Percentiles rank a stretch among this genome's conserved stretches.
phyloP scores from a whole-genome alignment of 106 monocot genomes.

The Dioscorea dumetorum region DNA sequence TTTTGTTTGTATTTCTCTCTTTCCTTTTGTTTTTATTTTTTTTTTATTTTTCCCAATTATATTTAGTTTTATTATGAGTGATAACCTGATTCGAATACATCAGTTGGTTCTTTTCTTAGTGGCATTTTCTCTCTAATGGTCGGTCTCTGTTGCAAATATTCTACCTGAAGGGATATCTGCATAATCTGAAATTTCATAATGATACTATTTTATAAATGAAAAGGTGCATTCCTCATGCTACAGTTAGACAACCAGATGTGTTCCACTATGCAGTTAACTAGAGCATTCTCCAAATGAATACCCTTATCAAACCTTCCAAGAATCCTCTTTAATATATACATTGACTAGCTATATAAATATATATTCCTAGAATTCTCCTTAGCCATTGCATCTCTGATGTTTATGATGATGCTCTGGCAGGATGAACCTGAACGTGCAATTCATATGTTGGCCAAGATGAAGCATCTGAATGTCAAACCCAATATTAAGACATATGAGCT shows the following conservation, averaged over 20 bases:
- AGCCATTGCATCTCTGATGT: no score
- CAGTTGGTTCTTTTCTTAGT: not conserved
- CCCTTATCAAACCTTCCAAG: no score
- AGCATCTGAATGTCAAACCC: constrained; percentile 39
- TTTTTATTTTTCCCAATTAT: not conserved
- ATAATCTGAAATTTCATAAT: not conserved
- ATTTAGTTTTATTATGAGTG: no score
- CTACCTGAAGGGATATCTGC: no score
- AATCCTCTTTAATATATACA: no score
- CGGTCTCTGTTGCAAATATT: no score
- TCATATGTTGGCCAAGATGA: constrained; percentile 55
- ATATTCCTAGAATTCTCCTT: no score
- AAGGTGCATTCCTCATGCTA: not conserved
- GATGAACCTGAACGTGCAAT: constrained; percentile 80
- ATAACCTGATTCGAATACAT: no score
- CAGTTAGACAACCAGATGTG: no score
- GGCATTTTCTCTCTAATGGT: not conserved
- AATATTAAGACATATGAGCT: constrained; percentile 70
- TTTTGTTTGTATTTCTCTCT: not conserved
- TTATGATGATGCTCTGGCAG: constrained; percentile 28
- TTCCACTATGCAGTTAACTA: no score
- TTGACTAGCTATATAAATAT: no score
- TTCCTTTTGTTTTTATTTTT: not conserved
- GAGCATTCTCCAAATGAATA: no score
- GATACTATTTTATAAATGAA: not conserved